Percentiles rank a stretch among this genome's conserved stretches.
Conservation (phyloP, 768 basidiomycete species). For the Tulasnella sp. region DNA sequence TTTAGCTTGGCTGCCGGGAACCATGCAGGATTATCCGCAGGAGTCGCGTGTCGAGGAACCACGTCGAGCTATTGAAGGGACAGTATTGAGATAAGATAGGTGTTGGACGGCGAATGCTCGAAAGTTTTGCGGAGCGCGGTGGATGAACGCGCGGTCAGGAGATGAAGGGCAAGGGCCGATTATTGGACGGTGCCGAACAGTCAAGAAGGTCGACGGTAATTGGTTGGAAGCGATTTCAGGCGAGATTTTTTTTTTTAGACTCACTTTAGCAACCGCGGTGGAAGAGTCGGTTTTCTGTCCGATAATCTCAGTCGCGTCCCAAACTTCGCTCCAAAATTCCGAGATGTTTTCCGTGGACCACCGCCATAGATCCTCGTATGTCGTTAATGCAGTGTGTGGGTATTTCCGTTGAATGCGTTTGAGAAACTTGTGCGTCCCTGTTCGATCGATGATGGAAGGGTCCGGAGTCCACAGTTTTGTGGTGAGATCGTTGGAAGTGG, state of each 20-base stretch:
- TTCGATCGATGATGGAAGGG: background rate
- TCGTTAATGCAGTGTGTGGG: conserved; percentile 15
- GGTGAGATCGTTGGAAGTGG: background rate
- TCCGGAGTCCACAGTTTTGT: conserved; percentile 1
- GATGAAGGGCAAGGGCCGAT: no score
- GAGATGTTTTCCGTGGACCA: conserved; percentile 52
- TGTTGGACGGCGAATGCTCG: background rate
- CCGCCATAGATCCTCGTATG: conserved; percentile 54
- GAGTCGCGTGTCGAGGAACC: conserved; percentile 43
- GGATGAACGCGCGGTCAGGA: no score
- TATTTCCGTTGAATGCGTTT: conserved; percentile 18
- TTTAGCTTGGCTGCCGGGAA: conserved; percentile 56
- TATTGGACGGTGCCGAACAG: no score
- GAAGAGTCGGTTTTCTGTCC: conserved; percentile 36
- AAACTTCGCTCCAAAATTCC: conserved; percentile 61
- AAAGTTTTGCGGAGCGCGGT: background rate
- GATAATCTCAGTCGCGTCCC: conserved; percentile 53
- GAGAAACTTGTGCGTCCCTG: conserved; percentile 15
- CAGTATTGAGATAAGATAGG: background rate
- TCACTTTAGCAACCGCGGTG: no score
- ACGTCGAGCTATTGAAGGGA: conserved; percentile 25
- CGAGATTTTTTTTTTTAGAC: no score
- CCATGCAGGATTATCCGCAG: conserved; percentile 58
- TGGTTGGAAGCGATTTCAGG: background rate
- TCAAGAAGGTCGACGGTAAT: no score